Conservation (phyloP, 768 basidiomycete genomes). For the Scleroderma bovista region DNA sequence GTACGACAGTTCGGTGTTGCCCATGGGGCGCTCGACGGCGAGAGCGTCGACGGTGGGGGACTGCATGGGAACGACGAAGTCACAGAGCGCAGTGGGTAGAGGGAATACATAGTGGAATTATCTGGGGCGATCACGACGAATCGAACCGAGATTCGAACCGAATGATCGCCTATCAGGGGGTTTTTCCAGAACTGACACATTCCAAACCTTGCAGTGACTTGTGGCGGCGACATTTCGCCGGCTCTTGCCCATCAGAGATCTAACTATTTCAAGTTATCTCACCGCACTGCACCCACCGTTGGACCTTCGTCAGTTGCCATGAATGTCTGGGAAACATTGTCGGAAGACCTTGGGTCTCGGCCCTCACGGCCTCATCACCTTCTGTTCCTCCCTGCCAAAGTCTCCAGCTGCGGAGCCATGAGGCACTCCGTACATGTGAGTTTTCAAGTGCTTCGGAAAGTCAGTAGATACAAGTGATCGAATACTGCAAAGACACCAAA, state of each 20-base stretch:
- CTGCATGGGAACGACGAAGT: not conserved
- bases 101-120: no score
- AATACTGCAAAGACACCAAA: no score
- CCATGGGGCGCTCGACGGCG: slow-evolving; percentile 47
- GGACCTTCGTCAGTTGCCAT: no score
- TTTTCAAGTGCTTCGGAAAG: no score
- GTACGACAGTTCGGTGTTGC: slow-evolving; percentile 75
- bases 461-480: no score
- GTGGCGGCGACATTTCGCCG: not conserved
- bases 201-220: not conserved
- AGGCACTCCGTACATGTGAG: no score
- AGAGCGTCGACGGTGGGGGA: not conserved
- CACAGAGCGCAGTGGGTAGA: not conserved
- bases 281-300: no score
- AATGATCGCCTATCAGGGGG: not conserved
- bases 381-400: not conserved
- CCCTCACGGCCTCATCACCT: not conserved
- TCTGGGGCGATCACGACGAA: not conserved
- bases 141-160: not conserved
- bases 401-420: no score
- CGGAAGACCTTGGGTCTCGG: not conserved
- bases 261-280: not conserved
- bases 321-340: not conserved
- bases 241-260: not conserved
- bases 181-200: not conserved